Evolutionary conservation across 139 green algal genomes (phyloP), one percentile per base, ranked within the genome.

Genomic region (Nannochloris sp.): DNA sequence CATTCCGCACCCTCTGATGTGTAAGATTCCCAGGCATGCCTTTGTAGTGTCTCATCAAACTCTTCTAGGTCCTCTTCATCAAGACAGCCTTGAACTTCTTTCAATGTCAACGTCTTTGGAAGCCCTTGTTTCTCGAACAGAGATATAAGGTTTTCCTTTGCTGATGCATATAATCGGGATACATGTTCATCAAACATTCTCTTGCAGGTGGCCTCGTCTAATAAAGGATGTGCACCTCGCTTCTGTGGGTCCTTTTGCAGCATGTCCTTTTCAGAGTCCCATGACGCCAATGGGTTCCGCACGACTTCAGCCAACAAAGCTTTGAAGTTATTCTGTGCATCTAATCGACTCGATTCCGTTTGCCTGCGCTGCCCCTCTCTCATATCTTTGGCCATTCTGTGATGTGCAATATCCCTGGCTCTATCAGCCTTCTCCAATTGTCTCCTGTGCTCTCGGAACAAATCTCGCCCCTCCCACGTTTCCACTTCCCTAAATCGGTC

Each of bases 241-340:
- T 67, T 64, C 67, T 85, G 78, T 4, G 78, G 63, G 43, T 89
- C 82, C 8, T 56, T 66, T 12, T 60, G n/a, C 12, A 89, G 62
- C 40, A 65, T 65, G 9, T 64, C 57, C 24, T 49, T 53, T 43
- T 61, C 73, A 23, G 66, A 56, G 0, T 18, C 9, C 76, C 81
- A 90, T 34, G 46, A 23, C 1, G 69, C 72, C 6, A 64, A 68
- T 2, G 74, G 53, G 11, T 83, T 68, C 21, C 78, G 67, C 55
- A 88, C 71, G 11, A 74, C n/a, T 69, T 90, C 83, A 7, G 24
- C 50, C 57, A 90, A 64, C 53, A 90, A 77, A 3, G 78, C 81
- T 18, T 74, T 71, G 50, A 71, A 90, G 19, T 68, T 61, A 7
- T 68, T 44, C 5, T 71, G 57, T 6, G 83, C 83, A 50, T 81